Percentiles rank a stretch among this genome's conserved stretches.
These are phyloP conservation scores for Casuarina cunninghamiana DNA, from an alignment of 306 rosid genomes.

Conservation along the genomic window DNA sequence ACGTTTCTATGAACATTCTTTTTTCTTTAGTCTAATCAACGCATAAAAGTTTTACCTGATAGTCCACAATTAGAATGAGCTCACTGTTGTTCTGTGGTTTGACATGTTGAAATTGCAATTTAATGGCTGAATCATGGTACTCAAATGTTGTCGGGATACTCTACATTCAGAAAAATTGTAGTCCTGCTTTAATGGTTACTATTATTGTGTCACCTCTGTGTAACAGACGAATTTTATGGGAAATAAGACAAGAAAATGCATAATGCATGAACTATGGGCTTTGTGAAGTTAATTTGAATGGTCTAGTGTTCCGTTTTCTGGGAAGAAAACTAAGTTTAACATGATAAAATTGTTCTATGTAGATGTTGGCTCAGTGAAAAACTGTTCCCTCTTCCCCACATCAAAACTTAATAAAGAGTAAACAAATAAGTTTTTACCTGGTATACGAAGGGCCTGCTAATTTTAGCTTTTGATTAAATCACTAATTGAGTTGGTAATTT, in stretches of 20 bases:
- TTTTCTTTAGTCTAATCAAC: slow-evolving; percentile 7
- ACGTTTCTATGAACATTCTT: slow-evolving; percentile 3
- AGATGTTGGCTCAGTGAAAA: neutral
- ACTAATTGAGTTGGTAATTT: neutral
- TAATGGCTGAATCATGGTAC: neutral
- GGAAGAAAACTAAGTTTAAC: neutral
- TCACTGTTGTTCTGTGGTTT: neutral
- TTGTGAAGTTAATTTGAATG: neutral
- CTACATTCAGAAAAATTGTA: neutral
- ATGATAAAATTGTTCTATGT: neutral
- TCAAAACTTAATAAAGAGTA: neutral
- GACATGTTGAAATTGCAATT: neutral
- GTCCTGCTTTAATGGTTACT: neutral
- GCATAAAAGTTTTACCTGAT: slow-evolving; percentile 1
- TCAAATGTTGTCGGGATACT: neutral
- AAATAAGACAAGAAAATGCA: neutral
- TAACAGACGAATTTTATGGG: neutral
- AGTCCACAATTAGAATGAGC: neutral
- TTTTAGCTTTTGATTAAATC: neutral
- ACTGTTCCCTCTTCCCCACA: neutral
- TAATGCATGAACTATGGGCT: neutral
- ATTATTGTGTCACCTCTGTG: neutral
- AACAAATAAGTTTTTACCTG: neutral
- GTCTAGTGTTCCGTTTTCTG: neutral
- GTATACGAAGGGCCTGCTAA: neutral